These are phyloP conservation scores for Euphorbia corollata DNA, from an alignment of 441 rosid species.

Conservation along the genomic window DNA sequence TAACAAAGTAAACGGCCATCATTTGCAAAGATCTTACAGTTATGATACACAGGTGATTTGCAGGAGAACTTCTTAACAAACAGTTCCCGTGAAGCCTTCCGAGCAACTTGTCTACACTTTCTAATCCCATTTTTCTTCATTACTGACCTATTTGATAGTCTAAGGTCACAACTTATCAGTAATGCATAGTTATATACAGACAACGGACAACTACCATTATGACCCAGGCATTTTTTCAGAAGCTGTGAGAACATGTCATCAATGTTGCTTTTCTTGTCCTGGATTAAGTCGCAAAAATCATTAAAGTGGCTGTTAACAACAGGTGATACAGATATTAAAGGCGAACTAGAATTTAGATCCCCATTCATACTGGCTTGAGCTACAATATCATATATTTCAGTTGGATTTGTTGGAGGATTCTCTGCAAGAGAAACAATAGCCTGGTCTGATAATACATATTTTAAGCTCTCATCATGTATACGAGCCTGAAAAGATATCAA, in stretches of 20 bases:
- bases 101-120: conserved; percentile 45
- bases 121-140: conserved; percentile 48
- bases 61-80: conserved; percentile 92
- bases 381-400: conserved; percentile 41
- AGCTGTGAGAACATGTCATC: conserved; percentile 38
- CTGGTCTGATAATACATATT: conserved; percentile 74
- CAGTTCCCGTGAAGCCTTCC: conserved; percentile 67
- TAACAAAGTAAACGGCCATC: conserved; percentile 90
- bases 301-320: conserved; percentile 65
- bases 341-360: conserved; percentile 36
- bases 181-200: conserved; percentile 65
- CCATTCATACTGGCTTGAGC: conserved; percentile 57
- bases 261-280: conserved; percentile 32
- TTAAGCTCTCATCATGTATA: conserved; percentile 86
- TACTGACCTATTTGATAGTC: conserved; percentile 31
- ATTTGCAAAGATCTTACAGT: conserved; percentile 84
- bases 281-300: conserved; percentile 40
- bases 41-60: conserved; percentile 93
- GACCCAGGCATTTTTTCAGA: conserved; percentile 65
- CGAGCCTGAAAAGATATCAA: conserved; percentile 58
- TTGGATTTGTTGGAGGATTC: conserved; percentile 36
- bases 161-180: conserved; percentile 42
- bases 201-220: conserved; percentile 63
- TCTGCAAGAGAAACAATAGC: conserved; percentile 60
- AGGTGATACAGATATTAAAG: conserved; percentile 52